Evolutionary conservation across 2,329 filamentous ascomycete species (phyloP), one percentile per base, ranked within the genome.

Genomic region (Exophiala xenobiotica): DNA sequence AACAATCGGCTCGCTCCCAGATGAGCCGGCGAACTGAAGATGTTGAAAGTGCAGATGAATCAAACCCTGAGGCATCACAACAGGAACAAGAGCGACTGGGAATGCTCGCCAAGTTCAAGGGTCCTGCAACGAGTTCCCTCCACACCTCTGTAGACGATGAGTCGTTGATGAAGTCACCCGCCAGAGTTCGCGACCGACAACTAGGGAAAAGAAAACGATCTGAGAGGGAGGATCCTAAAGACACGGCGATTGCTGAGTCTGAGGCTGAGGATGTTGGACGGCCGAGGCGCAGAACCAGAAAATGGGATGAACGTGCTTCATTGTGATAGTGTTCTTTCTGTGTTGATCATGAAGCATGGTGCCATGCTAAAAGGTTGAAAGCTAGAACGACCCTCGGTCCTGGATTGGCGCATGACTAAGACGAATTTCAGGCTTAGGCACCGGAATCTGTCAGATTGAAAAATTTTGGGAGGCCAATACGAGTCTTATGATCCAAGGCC

Each of bases 61-160:
- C 18, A 12, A 35, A 35, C 18, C 12, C 12, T 4, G 31, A 35
- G 12, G 6, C n/a, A 14, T 35, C 31, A 35, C 33, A 35, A 14
- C 31, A 3, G 18, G 18, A 12, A 35, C 31, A 35, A 23, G 31
- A 5, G 11, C 31, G n/a, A n/a, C n/a, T n/a, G n/a, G n/a, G n/a
- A n/a, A n/a, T 35, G n/a, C 31, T 35, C n/a, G 31, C 14, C 6
- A 12, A 41, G 18, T 22, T 41, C 38, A n/a, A 22, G 11, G 38
- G n/a, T 5, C 16, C 38, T 22, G 38, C 38, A 41, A 29, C 41
- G 16, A 44, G 24, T n/a, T 44, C 41, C 19, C 19, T 26, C 24
- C 24, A 44, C 14, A 18, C 24, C 18, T 11, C 41, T 44, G 24
- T 7, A 12, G 9, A 14, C 11, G n/a, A 22, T 24, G n/a, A 12